A percentile compares a stretch with the other conserved stretches of the same genome.
Conservation (phyloP, 331 rosid species). For the Rhamnella rubrinervis region DNA sequence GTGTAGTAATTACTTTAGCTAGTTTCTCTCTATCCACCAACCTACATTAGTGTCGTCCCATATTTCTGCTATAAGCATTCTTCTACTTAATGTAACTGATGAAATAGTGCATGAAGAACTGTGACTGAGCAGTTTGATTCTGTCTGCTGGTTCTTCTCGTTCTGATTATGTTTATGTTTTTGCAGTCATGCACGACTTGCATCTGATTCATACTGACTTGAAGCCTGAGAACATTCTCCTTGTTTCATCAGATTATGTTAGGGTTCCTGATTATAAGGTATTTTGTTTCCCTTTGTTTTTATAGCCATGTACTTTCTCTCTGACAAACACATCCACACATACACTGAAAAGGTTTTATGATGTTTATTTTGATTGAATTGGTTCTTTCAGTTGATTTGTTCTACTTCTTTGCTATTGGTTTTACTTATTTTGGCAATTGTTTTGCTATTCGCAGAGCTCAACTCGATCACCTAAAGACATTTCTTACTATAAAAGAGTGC, state of each 20-base stretch:
- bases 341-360: not conserved
- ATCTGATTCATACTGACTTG: slow-evolving; percentile 75
- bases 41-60: not conserved
- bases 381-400: not conserved
- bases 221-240: slow-evolving; percentile 85
- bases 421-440: not conserved
- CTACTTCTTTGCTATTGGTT: not conserved
- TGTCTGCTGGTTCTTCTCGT: not conserved
- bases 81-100: not conserved
- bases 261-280: slow-evolving; percentile 64
- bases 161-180: not conserved
- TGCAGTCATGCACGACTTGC: slow-evolving; percentile 86
- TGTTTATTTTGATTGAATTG: not conserved
- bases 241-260: slow-evolving; percentile 58
- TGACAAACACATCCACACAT: no score
- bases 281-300: not conserved
- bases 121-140: not conserved
- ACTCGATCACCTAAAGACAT: slow-evolving; percentile 58
- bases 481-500: slow-evolving; percentile 64
- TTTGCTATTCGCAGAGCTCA: slow-evolving; percentile 41
- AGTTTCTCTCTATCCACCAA: slow-evolving; percentile 20
- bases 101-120: not conserved
- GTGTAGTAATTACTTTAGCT: slow-evolving; percentile 82
- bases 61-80: not conserved
- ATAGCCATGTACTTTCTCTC: not conserved